Percentiles rank a stretch among this genome's conserved stretches.
phyloP scores from a whole-genome alignment of 106 monocot species.

The Dioscorea dumetorum region DNA sequence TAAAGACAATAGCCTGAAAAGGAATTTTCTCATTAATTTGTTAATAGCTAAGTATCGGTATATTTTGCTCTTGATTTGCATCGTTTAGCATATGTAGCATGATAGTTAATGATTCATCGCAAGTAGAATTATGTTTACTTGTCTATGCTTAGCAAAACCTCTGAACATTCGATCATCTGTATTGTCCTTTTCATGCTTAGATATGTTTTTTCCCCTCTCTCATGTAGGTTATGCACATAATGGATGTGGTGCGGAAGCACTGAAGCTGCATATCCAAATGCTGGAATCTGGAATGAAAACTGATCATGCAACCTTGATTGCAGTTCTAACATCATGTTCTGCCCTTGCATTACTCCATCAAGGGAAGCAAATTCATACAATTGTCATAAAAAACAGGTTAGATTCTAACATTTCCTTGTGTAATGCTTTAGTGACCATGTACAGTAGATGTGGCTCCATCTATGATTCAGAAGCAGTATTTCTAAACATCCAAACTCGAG shows the following conservation, averaged over 20 bases:
- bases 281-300: slow-evolving; percentile 36
- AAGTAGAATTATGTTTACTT: no score
- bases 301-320: slow-evolving; percentile 71
- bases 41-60: no score
- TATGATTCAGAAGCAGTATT: slow-evolving; percentile 43
- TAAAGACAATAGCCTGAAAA: no score
- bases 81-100: no score
- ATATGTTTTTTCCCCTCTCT: not conserved
- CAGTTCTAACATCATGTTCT: slow-evolving; percentile 59
- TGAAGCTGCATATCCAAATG: slow-evolving; percentile 57
- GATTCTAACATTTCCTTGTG: slow-evolving; percentile 35
- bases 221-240: slow-evolving; percentile 74
- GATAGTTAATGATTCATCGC: no score
- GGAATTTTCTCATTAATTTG: no score
- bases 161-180: no score
- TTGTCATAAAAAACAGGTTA: slow-evolving; percentile 44
- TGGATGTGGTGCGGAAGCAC: slow-evolving; percentile 45
- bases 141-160: no score
- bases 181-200: not conserved
- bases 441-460: slow-evolving; percentile 79
- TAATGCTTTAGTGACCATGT: slow-evolving; percentile 84
- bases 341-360: slow-evolving; percentile 45
- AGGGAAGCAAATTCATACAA: slow-evolving; percentile 68
- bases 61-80: no score
- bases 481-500: slow-evolving; percentile 12